phyloP scores from a whole-genome alignment of 192 early-diverging fungal species.

The Backusella psychrophila region DNA sequence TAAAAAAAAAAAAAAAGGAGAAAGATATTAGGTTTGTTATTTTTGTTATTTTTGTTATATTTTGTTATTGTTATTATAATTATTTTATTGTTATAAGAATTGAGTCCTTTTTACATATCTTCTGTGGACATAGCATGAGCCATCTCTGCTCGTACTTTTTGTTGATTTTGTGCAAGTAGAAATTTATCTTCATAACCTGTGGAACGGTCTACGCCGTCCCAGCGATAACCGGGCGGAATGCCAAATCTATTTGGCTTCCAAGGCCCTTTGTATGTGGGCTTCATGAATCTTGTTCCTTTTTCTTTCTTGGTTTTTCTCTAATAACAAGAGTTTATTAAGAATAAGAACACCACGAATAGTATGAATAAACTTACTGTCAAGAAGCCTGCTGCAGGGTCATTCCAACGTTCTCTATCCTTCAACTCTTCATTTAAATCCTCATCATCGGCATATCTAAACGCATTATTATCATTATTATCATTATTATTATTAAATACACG shows the following conservation, averaged over 20 bases:
- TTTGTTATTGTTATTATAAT: not conserved
- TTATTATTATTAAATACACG: not conserved
- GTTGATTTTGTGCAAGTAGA: constrained; percentile 40
- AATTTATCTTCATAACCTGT: constrained; percentile 57
- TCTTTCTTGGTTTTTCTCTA: constrained; percentile 36
- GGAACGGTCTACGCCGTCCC: constrained; percentile 70
- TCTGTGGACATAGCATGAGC: constrained; percentile 62
- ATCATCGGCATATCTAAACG: constrained; percentile 56
- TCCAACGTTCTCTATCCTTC: constrained; percentile 57
- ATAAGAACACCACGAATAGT: not conserved
- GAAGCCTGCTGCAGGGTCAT: constrained; percentile 62
- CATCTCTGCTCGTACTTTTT: constrained; percentile 32
- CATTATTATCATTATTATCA: not conserved
- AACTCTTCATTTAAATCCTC: constrained; percentile 61
- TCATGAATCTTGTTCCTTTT: constrained; percentile 33
- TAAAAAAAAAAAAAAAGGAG: not conserved
- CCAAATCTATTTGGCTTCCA: constrained; percentile 64
- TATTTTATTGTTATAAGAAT: not conserved
- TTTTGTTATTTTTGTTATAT: too few species aligned
- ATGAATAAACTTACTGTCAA: constrained; percentile 36
- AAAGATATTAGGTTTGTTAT: not conserved
- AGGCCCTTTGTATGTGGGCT: constrained; percentile 59
- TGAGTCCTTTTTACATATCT: constrained; percentile 50
- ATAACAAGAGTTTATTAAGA: constrained; percentile 6
- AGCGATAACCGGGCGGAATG: constrained; percentile 64